These are phyloP conservation scores for Backusella mclennaniae DNA, from an alignment of 192 early-diverging fungal genomes.

Conservation along the genomic window DNA sequence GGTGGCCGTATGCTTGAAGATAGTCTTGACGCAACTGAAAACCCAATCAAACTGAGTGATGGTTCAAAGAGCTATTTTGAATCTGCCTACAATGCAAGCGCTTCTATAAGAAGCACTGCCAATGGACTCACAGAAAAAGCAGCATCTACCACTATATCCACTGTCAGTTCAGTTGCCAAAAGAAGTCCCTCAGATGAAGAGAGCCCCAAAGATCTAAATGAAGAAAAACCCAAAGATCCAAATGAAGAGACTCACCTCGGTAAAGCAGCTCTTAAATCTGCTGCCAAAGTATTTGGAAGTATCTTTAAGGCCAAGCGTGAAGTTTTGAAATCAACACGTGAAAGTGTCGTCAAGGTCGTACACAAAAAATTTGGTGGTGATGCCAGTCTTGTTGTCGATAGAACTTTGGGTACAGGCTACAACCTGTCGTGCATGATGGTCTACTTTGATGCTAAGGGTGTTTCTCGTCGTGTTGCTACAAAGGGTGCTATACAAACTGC, in stretches of 20 bases:
- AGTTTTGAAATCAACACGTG: conserved; percentile 13
- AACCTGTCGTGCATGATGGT: conserved; percentile 20
- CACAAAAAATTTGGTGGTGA: conserved; percentile 32
- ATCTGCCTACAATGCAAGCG: neutral
- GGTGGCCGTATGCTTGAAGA: conserved; percentile 9
- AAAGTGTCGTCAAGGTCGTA: conserved; percentile 22
- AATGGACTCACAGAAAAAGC: conserved; percentile 14
- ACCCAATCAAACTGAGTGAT: conserved; percentile 16
- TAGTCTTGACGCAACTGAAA: conserved; percentile 1
- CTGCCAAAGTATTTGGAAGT: conserved; percentile 11
- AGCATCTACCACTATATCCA: conserved; percentile 7
- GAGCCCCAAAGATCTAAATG: neutral
- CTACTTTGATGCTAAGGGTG: conserved; percentile 31
- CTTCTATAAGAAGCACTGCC: neutral
- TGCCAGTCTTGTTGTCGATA: conserved; percentile 27
- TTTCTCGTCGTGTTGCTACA: conserved; percentile 18
- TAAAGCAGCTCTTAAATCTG: conserved; percentile 19
- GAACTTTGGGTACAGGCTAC: conserved; percentile 5
- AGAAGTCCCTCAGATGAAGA: neutral
- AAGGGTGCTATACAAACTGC: neutral
- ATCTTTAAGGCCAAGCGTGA: conserved; percentile 14
- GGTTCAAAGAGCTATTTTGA: conserved; percentile 8
- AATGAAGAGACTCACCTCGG: neutral
- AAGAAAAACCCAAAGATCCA: neutral
- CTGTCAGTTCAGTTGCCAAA: neutral